A percentile compares a stretch with the other conserved stretches of the same genome.
Evolutionary conservation across 169 alveolate species (phyloP).

Genomic region (Miamiensis avidus): DNA sequence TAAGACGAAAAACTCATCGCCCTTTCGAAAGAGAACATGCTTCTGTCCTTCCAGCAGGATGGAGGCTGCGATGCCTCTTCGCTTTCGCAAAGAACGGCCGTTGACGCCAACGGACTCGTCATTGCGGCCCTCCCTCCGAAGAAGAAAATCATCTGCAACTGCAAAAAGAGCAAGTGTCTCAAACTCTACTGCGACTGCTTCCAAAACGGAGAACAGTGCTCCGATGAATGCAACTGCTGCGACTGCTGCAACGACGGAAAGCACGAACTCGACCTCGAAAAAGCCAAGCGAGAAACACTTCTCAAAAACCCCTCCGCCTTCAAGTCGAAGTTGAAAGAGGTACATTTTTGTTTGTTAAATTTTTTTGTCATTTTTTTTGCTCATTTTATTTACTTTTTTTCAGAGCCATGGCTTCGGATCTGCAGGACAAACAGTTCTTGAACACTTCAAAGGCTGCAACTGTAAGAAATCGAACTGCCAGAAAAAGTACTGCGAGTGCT

Average conservation of each 20-base stretch:
- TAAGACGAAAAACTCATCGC: no score
- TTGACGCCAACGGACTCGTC: neutral
- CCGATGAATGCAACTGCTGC: constrained; percentile 79
- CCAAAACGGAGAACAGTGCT: constrained; percentile 76
- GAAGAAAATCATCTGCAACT: constrained; percentile 59
- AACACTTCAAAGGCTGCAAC: constrained; percentile 52
- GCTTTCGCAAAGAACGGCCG: no score
- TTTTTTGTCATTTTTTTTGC: no score
- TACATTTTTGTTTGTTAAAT: no score
- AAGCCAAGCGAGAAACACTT: constrained; percentile 56
- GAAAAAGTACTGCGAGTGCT: constrained; percentile 55
- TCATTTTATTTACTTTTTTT: no score
- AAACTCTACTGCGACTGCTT: constrained; percentile 90
- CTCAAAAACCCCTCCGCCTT: constrained; percentile 84
- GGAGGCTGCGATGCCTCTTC: no score
- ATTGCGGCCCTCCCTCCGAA: neutral
- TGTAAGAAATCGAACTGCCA: constrained; percentile 48
- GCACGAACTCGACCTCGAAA: constrained; percentile 65
- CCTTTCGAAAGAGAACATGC: neutral
- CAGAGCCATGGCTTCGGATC: no score
- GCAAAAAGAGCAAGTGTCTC: constrained; percentile 85
- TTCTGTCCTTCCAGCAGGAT: no score
- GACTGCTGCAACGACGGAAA: constrained; percentile 75
- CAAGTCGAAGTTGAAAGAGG: constrained; percentile 43
- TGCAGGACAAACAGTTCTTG: neutral